A percentile compares a stretch with the other conserved stretches of the same genome.
Evolutionary conservation across 768 basidiomycete species (phyloP).

Genomic region (Psilocybe cubensis): DNA sequence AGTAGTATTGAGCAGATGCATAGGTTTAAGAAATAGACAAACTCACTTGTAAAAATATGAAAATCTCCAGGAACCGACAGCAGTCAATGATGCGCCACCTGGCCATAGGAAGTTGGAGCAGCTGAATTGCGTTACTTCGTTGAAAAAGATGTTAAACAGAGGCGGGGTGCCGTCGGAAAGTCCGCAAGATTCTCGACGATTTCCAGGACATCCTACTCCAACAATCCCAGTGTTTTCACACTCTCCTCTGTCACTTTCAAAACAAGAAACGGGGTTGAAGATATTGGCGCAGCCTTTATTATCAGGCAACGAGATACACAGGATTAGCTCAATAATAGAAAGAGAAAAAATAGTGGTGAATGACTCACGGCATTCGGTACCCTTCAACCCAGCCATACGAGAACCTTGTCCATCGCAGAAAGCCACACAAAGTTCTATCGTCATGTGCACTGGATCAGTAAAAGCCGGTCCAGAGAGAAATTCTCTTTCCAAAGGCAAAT

Average conservation of each 20-base stretch:
- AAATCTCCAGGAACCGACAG: conserved; percentile 8
- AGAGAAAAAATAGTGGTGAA: neutral
- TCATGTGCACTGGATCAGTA: neutral
- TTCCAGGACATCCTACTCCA: neutral
- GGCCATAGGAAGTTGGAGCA: conserved; percentile 8
- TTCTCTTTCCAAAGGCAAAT: neutral
- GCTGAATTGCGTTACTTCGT: neutral
- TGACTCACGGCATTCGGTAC: neutral
- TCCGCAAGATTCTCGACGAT: conserved; percentile 6
- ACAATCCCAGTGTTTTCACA: neutral
- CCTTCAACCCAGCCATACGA: conserved; percentile 7
- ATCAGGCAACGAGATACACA: no score
- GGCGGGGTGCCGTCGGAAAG: neutral
- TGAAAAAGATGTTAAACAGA: conserved; percentile 8
- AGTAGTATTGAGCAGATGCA: neutral
- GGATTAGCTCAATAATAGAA: no score
- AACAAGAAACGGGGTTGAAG: conserved; percentile 3
- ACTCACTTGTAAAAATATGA: conserved; percentile 11
- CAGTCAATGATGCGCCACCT: conserved; percentile 7
- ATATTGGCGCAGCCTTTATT: conserved; percentile 11
- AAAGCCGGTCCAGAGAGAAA: conserved; percentile 8
- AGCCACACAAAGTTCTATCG: conserved; percentile 5
- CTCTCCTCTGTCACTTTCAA: conserved; percentile 6
- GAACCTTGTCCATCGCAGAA: conserved; percentile 9
- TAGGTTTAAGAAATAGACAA: neutral